Conservation (phyloP, 805 yeast genomes). For the Starmera pachycereana region DNA sequence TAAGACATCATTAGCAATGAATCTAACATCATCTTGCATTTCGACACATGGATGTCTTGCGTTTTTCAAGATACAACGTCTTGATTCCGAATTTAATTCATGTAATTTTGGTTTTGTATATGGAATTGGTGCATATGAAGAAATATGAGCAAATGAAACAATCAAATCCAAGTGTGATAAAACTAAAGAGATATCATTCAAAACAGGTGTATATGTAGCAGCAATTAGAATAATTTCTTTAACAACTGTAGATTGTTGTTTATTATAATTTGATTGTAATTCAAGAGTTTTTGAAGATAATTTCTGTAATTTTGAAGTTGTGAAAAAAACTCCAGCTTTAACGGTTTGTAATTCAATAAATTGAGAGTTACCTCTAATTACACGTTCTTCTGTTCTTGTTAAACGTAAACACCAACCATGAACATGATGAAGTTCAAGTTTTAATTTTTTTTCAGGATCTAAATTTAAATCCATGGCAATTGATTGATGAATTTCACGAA, state of each 20-base stretch:
- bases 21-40: slow-evolving; percentile 81
- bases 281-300: slow-evolving; percentile 49
- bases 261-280: slow-evolving; percentile 56
- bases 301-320: slow-evolving; percentile 55
- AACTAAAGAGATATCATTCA: slow-evolving; percentile 53
- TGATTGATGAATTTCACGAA: slow-evolving; percentile 48
- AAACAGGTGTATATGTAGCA: slow-evolving; percentile 68
- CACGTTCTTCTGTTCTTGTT: slow-evolving; percentile 81
- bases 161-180: slow-evolving; percentile 78
- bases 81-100: slow-evolving; percentile 32
- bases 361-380: slow-evolving; percentile 48
- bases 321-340: slow-evolving; percentile 91
- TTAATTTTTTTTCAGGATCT: slow-evolving; percentile 81
- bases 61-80: slow-evolving; percentile 48
- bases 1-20: slow-evolving; percentile 83
- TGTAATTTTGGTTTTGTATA: slow-evolving; percentile 68
- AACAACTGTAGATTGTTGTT: slow-evolving; percentile 69
- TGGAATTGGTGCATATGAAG: slow-evolving; percentile 74
- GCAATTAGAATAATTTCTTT: slow-evolving; percentile 76
- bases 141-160: slow-evolving; percentile 73
- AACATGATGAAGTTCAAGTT: slow-evolving; percentile 75
- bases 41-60: slow-evolving; percentile 95
- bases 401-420: slow-evolving; percentile 95
- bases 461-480: slow-evolving; percentile 68
- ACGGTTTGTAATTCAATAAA: slow-evolving; percentile 82